A percentile compares a stretch with the other conserved stretches of the same genome.
Evolutionary conservation across 805 yeast genomes (phyloP).

Genomic region (Ogataea henricii): DNA sequence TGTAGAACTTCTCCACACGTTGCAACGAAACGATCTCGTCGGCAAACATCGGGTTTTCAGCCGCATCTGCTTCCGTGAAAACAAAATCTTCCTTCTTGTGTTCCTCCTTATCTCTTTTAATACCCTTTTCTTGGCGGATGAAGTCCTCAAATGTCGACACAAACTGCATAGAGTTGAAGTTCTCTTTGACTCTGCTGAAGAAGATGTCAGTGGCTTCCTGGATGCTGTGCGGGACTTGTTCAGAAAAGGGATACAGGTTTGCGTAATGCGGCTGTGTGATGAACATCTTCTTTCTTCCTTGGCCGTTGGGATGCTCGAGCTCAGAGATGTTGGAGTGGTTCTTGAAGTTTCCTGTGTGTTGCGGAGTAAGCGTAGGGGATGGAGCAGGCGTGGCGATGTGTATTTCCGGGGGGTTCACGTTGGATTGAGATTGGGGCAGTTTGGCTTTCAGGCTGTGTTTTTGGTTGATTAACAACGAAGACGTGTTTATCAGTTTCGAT

Average conservation of each 20-base stretch:
- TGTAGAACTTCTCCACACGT: conserved; percentile 64
- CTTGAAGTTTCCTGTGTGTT: conserved; percentile 33
- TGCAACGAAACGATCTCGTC: conserved; percentile 45
- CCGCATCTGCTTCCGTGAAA: conserved; percentile 31
- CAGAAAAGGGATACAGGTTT: conserved; percentile 33
- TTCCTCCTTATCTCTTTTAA: conserved; percentile 6
- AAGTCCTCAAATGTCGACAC: conserved; percentile 72
- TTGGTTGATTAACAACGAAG: conserved; percentile 34
- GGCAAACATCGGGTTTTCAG: conserved; percentile 38
- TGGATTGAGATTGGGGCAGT: conserved; percentile 37
- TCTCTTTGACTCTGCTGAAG: conserved; percentile 59
- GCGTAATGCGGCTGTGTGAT: conserved; percentile 36
- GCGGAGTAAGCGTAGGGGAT: conserved; percentile 69
- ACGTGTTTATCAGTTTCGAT: conserved; percentile 27
- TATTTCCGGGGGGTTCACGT: conserved; percentile 38
- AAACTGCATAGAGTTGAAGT: conserved; percentile 68
- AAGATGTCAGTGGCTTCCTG: conserved; percentile 77
- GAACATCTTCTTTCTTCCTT: conserved; percentile 35
- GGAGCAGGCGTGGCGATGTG: conserved; percentile 90
- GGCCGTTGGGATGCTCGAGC: conserved; percentile 34
- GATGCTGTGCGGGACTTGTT: conserved; percentile 68
- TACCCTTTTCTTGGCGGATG: conserved; percentile 59
- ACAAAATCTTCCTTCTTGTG: conserved; percentile 11
- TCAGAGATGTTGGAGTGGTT: conserved; percentile 31
- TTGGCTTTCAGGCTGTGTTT: conserved; percentile 34